These are phyloP conservation scores for Trichoderma oligosporum DNA, from an alignment of 2,329 filamentous ascomycete species.

Conservation along the genomic window DNA sequence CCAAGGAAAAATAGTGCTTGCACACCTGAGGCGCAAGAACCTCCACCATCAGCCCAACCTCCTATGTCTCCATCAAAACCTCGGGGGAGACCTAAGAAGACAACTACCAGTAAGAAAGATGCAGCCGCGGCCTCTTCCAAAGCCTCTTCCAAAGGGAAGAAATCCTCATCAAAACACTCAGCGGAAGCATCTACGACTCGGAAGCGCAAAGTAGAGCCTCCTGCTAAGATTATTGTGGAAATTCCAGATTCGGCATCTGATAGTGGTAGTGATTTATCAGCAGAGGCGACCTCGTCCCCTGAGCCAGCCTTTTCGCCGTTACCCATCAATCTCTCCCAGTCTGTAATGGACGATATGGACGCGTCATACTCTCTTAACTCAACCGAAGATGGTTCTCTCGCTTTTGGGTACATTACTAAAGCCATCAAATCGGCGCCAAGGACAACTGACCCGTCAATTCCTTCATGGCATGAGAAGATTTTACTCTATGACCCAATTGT, in stretches of 20 bases:
- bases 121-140: slow-evolving; percentile 12
- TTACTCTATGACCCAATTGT: slow-evolving; percentile 89
- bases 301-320: slow-evolving; percentile 42
- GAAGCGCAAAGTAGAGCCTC: slow-evolving; percentile 17
- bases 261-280: slow-evolving; percentile 26
- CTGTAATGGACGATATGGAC: slow-evolving; percentile 45
- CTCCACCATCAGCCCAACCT: slow-evolving; percentile 35
- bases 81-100: slow-evolving; percentile 44
- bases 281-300: slow-evolving; percentile 35
- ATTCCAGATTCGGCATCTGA: slow-evolving; percentile 52
- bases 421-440: slow-evolving; percentile 51
- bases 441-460: slow-evolving; percentile 46
- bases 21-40: slow-evolving; percentile 30
- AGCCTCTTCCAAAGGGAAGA: slow-evolving; percentile 20
- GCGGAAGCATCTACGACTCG: slow-evolving; percentile 26
- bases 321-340: slow-evolving; percentile 41
- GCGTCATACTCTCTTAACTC: slow-evolving; percentile 39
- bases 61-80: slow-evolving; percentile 33
- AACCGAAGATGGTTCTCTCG: slow-evolving; percentile 39
- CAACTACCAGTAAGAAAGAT: slow-evolving; percentile 19
- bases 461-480: slow-evolving; percentile 89
- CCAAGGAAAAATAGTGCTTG: slow-evolving; percentile 32
- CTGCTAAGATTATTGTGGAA: slow-evolving; percentile 36
- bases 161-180: background rate
- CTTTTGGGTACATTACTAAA: slow-evolving; percentile 53